These are phyloP conservation scores for Fagus crenata DNA, from an alignment of 306 rosid genomes.

Conservation along the genomic window DNA sequence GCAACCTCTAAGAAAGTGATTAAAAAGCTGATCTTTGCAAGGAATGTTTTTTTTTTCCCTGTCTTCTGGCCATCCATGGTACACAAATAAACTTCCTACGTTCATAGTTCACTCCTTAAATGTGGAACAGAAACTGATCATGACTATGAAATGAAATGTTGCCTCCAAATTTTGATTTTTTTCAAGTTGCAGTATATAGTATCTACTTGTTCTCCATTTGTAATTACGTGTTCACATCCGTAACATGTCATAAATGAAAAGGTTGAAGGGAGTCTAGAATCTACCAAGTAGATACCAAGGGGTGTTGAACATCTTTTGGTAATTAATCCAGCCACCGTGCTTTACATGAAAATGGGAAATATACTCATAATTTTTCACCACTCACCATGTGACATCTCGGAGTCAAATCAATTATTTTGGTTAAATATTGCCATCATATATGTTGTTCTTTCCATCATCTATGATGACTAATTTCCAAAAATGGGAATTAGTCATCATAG, in stretches of 20 bases:
- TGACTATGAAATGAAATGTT: no score
- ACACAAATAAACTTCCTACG: no score
- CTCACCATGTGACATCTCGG: background rate
- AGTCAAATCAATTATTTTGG: background rate
- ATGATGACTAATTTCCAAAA: no score
- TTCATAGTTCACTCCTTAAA: no score
- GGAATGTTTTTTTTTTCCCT: no score
- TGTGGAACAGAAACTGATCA: no score
- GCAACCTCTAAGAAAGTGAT: conserved; percentile 22
- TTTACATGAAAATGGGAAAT: background rate
- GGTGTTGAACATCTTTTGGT: no score
- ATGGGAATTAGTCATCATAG: no score
- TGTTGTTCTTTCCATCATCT: no score
- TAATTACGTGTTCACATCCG: background rate
- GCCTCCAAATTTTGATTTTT: no score
- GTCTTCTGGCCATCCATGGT: no score
- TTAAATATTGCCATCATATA: background rate
- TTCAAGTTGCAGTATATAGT: background rate
- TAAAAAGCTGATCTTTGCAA: background rate
- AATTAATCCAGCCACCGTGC: no score
- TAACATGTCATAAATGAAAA: background rate
- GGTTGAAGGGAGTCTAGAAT: background rate
- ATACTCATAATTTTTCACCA: background rate
- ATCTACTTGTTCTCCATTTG: background rate
- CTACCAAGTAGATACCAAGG: background rate